These are phyloP conservation scores for Themeda triandra DNA, from an alignment of 176 grass and related monocot genomes.

Conservation along the genomic window DNA sequence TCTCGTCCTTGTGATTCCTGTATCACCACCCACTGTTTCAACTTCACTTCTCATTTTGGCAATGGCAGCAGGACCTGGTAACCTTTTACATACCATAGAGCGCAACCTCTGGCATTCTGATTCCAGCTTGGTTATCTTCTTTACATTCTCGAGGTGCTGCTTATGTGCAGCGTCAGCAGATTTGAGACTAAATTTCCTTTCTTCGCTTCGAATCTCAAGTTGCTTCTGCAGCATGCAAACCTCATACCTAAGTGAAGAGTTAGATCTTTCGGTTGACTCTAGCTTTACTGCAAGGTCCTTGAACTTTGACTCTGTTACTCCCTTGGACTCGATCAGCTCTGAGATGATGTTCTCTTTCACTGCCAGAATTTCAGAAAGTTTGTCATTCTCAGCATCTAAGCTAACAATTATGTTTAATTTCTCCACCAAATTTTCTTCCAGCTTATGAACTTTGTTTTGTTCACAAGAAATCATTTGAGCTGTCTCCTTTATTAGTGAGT, in stretches of 20 bases:
- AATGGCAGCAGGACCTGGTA: slow-evolving; percentile 82
- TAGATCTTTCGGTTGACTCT: slow-evolving; percentile 58
- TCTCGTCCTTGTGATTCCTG: slow-evolving; percentile 28
- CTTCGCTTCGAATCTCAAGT: slow-evolving; percentile 89
- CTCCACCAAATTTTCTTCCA: slow-evolving; percentile 56
- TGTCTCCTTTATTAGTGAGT: slow-evolving; percentile 56
- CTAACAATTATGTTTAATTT: slow-evolving; percentile 62
- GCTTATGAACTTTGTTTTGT: slow-evolving; percentile 59
- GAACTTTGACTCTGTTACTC: slow-evolving; percentile 50
- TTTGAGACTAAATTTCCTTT: slow-evolving; percentile 83
- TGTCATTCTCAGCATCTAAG: slow-evolving; percentile 58
- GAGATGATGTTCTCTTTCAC: slow-evolving; percentile 56
- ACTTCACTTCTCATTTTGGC: slow-evolving; percentile 99
- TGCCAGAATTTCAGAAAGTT: slow-evolving; percentile 60
- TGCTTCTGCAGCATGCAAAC: slow-evolving; percentile 95
- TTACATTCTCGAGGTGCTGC: slow-evolving; percentile 79
- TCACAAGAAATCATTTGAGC: slow-evolving; percentile 63
- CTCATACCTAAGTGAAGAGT: slow-evolving; percentile 87
- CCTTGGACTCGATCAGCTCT: slow-evolving; percentile 62
- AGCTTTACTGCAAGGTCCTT: slow-evolving; percentile 43
- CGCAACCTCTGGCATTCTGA: slow-evolving; percentile 86
- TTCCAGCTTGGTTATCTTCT: slow-evolving; percentile 88
- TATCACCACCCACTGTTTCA: slow-evolving; percentile 41
- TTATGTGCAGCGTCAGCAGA: slow-evolving; percentile 81
- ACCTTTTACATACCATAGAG: slow-evolving; percentile 78